Percentiles rank a stretch among this genome's conserved stretches.
Evolutionary conservation across 345 rosid species (phyloP).

Genomic region (Bruguiera gymnorhiza): DNA sequence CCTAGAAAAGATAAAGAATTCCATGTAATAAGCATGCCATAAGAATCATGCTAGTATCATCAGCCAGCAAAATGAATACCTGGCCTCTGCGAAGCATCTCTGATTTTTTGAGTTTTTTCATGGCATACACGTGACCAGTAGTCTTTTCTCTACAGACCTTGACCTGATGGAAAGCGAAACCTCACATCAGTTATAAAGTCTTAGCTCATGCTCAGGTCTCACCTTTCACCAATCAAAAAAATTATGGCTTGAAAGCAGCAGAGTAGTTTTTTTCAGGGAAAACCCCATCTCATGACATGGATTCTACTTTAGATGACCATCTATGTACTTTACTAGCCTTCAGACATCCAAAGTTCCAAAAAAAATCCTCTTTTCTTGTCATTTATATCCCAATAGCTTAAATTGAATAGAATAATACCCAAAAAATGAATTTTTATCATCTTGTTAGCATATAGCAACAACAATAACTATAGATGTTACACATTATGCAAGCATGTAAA

Average conservation of each 20-base stretch:
- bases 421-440: no score
- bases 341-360: no score
- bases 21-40: slow-evolving; percentile 10
- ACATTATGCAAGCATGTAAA: neutral
- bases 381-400: no score
- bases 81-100: slow-evolving; percentile 99
- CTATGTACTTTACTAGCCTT: no score
- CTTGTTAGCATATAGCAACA: neutral
- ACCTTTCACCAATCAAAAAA: no score
- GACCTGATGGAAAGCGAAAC: slow-evolving; percentile 53
- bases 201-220: neutral
- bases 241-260: no score
- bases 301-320: no score
- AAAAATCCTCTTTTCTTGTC: no score
- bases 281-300: no score
- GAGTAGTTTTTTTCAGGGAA: no score
- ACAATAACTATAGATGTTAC: neutral
- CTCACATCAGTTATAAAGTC: neutral
- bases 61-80: slow-evolving; percentile 38
- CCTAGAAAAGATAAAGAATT: slow-evolving; percentile 40
- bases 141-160: slow-evolving; percentile 86
- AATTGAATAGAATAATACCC: no score
- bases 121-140: slow-evolving; percentile 86
- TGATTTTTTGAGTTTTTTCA: slow-evolving; percentile 87
- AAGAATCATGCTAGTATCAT: slow-evolving; percentile 13